These are phyloP conservation scores for Akanthomyces uredinophilus DNA, from an alignment of 2,329 filamentous ascomycete genomes.

Conservation along the genomic window DNA sequence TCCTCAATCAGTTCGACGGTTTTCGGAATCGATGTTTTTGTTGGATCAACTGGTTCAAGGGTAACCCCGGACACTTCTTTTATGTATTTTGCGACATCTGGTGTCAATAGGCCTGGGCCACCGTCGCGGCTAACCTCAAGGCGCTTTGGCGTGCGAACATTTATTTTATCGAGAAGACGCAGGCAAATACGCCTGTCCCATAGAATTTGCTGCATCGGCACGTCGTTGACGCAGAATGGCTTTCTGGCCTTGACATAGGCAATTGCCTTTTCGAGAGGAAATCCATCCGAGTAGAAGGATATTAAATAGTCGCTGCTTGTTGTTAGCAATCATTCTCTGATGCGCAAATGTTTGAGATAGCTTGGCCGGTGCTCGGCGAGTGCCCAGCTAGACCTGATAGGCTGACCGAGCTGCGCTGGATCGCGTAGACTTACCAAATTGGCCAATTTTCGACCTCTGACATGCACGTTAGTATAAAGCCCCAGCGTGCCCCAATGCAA, in stretches of 20 bases:
- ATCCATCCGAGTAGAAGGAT: conserved; percentile 97
- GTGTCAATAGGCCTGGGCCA: conserved; percentile 71
- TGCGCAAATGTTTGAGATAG: not conserved
- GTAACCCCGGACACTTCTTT: conserved; percentile 73
- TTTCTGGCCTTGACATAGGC: conserved; percentile 89
- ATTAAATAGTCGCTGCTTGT: conserved; percentile 77
- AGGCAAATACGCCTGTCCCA: conserved; percentile 94
- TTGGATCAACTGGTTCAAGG: conserved; percentile 65
- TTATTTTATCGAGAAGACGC: conserved; percentile 79
- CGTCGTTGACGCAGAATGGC: conserved; percentile 94
- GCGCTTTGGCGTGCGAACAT: conserved; percentile 81
- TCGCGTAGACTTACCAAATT: conserved; percentile 56
- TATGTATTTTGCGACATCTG: conserved; percentile 75
- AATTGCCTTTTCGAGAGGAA: conserved; percentile 94
- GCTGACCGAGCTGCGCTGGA: conserved; percentile 28
- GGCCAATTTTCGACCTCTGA: conserved; percentile 90
- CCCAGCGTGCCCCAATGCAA: conserved; percentile 14
- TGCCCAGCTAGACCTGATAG: conserved; percentile 29
- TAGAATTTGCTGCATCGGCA: conserved; percentile 93
- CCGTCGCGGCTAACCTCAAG: conserved; percentile 92
- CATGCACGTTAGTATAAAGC: conserved; percentile 8
- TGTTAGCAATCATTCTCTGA: conserved; percentile 21
- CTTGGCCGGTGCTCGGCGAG: conserved; percentile 17
- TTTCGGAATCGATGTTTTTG: conserved; percentile 56
- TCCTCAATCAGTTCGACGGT: conserved; percentile 85